Conservation (phyloP, 257 asterid species). For the Hygrophila difformis region DNA sequence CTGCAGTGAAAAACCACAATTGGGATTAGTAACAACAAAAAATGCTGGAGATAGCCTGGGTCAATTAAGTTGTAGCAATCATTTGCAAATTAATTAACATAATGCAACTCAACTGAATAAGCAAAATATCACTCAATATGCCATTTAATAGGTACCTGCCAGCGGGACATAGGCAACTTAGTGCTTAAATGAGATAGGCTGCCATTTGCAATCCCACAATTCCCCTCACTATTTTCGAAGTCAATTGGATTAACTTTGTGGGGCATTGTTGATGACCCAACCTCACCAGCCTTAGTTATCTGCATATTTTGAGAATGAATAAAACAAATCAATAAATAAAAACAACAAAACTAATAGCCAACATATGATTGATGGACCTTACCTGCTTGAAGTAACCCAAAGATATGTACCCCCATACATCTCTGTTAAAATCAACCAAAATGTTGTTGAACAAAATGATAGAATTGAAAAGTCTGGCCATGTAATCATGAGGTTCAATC, state of each 20-base stretch:
- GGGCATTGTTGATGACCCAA: constrained; percentile 94
- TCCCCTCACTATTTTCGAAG: constrained; percentile 88
- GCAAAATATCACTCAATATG: not conserved
- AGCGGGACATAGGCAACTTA: constrained; percentile 76
- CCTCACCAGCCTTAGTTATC: constrained; percentile 86
- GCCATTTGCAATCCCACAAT: constrained; percentile 73
- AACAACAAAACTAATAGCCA: not conserved
- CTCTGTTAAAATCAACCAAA: constrained; percentile 66
- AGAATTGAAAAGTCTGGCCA: constrained; percentile 71
- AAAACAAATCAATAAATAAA: not conserved
- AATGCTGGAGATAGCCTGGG: no score
- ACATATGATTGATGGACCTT: not conserved
- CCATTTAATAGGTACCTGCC: constrained; percentile 48
- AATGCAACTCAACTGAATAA: not conserved
- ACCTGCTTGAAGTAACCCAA: constrained; percentile 85
- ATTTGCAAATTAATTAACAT: no score
- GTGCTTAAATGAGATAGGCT: constrained; percentile 56
- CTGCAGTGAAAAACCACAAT: constrained; percentile 34
- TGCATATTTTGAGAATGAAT: constrained; percentile 20
- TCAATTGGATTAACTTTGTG: constrained; percentile 92
- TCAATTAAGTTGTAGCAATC: no score
- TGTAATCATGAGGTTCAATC: constrained; percentile 91
- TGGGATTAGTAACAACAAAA: not conserved
- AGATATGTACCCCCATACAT: constrained; percentile 82
- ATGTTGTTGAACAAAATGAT: constrained; percentile 67